These are phyloP conservation scores for Eragrostis tef DNA, from an alignment of 202 grass and related monocot species.

Conservation along the genomic window DNA sequence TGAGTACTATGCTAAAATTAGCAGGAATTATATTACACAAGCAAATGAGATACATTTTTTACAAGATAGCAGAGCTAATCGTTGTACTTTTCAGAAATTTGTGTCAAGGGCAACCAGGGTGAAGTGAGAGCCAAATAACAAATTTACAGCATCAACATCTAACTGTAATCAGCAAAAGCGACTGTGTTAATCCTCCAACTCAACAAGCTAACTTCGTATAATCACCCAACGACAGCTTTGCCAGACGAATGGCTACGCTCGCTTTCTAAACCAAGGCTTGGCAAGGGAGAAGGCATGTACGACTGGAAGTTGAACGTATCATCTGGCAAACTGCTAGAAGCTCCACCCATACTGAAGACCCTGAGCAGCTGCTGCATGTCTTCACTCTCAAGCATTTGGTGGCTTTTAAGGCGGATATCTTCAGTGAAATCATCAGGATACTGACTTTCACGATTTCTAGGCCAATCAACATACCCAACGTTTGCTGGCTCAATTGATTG, in stretches of 20 bases:
- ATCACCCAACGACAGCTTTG: constrained; percentile 78
- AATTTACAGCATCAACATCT: constrained; percentile 43
- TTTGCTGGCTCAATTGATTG: constrained; percentile 64
- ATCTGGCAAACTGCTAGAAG: constrained; percentile 51
- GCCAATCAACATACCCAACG: constrained; percentile 52
- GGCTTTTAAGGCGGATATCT: constrained; percentile 70
- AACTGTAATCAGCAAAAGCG: background rate
- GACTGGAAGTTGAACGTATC: constrained; percentile 54
- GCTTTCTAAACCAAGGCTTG: constrained; percentile 43
- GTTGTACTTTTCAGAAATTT: constrained; percentile 45
- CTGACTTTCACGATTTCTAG: constrained; percentile 51
- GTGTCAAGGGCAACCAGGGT: background rate
- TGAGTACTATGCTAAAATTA: constrained; percentile 35
- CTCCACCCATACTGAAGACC: constrained; percentile 61
- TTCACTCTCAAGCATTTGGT: constrained; percentile 66
- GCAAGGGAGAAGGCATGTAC: constrained; percentile 58
- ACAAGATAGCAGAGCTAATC: constrained; percentile 47
- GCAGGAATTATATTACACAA: constrained; percentile 29
- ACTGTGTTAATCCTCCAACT: constrained; percentile 58
- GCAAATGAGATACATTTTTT: constrained; percentile 3
- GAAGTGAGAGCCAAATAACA: constrained; percentile 24
- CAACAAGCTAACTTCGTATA: no score
- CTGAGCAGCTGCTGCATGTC: constrained; percentile 82
- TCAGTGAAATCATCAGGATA: constrained; percentile 61
- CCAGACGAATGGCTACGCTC: constrained; percentile 58